These are phyloP conservation scores for Panicum miliaceum DNA, from an alignment of 176 grass and related monocot species.

Conservation along the genomic window DNA sequence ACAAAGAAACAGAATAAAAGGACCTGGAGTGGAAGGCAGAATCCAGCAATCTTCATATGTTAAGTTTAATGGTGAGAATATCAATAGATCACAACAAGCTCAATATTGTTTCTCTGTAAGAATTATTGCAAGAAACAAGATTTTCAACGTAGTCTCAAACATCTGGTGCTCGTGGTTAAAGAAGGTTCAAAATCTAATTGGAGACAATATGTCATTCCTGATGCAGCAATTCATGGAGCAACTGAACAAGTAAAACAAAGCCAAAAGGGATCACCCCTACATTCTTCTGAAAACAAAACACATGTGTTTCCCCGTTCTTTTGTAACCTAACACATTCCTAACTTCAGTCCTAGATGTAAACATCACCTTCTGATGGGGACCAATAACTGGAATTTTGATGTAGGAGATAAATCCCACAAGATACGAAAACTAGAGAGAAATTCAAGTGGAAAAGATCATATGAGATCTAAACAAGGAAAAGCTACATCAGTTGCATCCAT, in stretches of 20 bases:
- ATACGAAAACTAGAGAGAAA: slow-evolving; percentile 1
- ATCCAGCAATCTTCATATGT: neutral
- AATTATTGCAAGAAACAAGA: neutral
- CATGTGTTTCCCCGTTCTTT: neutral
- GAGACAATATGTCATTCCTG: neutral
- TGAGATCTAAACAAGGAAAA: slow-evolving; percentile 24
- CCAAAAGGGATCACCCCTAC: neutral
- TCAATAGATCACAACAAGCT: neutral
- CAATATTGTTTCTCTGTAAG: neutral
- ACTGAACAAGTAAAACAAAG: neutral
- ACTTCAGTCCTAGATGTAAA: neutral
- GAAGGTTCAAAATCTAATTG: neutral
- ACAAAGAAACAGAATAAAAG: neutral
- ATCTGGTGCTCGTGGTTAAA: slow-evolving; percentile 7
- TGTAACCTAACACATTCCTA: slow-evolving; percentile 24
- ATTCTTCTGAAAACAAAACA: slow-evolving; percentile 11
- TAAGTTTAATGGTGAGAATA: neutral
- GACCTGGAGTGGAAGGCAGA: neutral
- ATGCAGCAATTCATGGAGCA: neutral
- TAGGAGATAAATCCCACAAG: neutral
- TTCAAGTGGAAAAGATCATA: slow-evolving; percentile 25
- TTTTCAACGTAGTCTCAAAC: neutral
- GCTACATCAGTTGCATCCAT: neutral
- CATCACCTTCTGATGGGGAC: neutral
- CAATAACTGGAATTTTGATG: neutral